Conservation (phyloP, 176 grass and related monocot genomes). For the Oryza punctata region DNA sequence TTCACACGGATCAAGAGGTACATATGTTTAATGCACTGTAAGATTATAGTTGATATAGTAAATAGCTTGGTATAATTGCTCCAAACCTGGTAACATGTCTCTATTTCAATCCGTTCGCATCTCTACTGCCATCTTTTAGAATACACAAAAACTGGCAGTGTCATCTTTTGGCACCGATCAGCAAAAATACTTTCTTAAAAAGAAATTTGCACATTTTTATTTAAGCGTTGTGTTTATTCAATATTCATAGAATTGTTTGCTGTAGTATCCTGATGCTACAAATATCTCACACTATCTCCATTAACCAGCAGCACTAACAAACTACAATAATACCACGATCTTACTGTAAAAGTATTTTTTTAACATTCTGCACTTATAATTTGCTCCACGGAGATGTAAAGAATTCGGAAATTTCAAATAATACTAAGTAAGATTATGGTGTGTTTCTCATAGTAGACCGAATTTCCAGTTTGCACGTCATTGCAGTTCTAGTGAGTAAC, state of each 20-base stretch:
- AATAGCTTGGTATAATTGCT: neutral
- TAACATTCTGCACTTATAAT: too few species aligned
- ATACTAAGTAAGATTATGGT: neutral
- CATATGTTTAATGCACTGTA: neutral
- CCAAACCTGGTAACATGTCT: neutral
- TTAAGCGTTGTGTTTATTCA: neutral
- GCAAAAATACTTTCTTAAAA: neutral
- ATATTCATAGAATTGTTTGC: slow-evolving; percentile 1
- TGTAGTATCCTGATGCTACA: neutral
- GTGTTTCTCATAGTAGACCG: neutral
- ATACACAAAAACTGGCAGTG: neutral
- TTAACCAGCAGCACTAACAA: neutral
- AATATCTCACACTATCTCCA: neutral
- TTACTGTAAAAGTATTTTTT: neutral
- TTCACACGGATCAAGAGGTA: slow-evolving; percentile 43
- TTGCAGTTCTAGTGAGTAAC: too few species aligned
- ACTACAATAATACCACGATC: neutral
- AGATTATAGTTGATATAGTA: slow-evolving; percentile 14
- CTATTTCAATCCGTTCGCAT: neutral
- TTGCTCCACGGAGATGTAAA: neutral
- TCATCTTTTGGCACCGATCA: neutral
- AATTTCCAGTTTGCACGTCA: neutral
- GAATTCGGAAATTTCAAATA: neutral
- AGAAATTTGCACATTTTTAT: slow-evolving; percentile 14
- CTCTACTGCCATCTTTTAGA: neutral